Conservation (phyloP, 2,329 filamentous ascomycete species). For the Aspergillus hortae region DNA sequence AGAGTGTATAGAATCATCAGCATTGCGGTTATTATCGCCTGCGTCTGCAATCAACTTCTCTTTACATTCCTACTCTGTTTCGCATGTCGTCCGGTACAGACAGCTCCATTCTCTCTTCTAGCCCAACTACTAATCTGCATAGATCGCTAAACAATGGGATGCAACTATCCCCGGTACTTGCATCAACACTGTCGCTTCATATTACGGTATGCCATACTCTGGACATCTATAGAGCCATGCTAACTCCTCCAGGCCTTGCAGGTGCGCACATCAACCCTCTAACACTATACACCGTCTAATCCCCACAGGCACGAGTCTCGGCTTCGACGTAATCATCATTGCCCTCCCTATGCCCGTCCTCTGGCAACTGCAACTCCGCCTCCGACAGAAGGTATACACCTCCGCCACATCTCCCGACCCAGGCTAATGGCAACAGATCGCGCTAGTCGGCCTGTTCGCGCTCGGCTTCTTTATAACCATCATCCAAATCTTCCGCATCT, state of each 20-base stretch:
- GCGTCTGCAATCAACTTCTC: conserved; percentile 38
- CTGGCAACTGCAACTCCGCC: conserved; percentile 13
- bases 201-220: conserved; percentile 25
- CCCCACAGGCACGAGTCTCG: conserved; percentile 18
- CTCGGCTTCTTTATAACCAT: conserved; percentile 52
- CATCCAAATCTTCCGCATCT: conserved; percentile 51
- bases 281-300: neutral
- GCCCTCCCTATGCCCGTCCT: conserved; percentile 23
- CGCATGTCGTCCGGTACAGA: conserved; percentile 25
- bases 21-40: conserved; percentile 32
- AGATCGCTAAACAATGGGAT: conserved; percentile 46
- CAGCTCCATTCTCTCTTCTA: no score
- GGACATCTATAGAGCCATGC: neutral
- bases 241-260: conserved; percentile 7
- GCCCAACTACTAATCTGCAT: neutral
- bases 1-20: conserved; percentile 33
- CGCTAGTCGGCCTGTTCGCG: conserved; percentile 44
- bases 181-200: conserved; percentile 40
- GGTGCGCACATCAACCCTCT: neutral
- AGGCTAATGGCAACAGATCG: conserved; percentile 25
- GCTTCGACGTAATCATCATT: conserved; percentile 23
- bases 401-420: neutral
- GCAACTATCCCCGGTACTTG: conserved; percentile 37
- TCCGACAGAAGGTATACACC: conserved; percentile 14
- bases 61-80: conserved; percentile 26